phyloP scores from a whole-genome alignment of 208 protist species.

The Crithidia mellificae region DNA sequence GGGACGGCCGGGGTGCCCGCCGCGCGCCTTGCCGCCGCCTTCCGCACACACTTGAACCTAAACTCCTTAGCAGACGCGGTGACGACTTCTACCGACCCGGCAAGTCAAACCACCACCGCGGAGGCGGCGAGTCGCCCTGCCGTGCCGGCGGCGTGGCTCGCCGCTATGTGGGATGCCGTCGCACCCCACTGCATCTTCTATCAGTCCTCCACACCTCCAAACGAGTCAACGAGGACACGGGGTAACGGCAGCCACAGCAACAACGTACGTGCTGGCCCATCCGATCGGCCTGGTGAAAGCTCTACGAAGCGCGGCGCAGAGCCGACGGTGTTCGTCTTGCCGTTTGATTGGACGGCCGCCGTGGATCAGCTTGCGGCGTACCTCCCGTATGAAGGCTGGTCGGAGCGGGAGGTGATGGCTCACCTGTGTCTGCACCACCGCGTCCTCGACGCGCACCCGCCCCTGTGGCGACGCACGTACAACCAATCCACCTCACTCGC shows the following conservation, averaged over 20 bases:
- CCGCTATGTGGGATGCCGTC: constrained; percentile 22
- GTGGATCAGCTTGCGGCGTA: constrained; percentile 32
- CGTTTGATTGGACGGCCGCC: constrained; percentile 53
- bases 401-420: constrained; percentile 45
- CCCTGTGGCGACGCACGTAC: constrained; percentile 17
- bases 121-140: not conserved
- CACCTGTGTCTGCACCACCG: constrained; percentile 27
- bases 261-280: not conserved
- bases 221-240: not conserved
- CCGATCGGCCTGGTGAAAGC: not conserved
- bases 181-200: constrained; percentile 24
- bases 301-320: not conserved
- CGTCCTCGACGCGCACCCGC: constrained; percentile 14
- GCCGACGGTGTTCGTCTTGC: not conserved
- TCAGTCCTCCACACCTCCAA: not conserved
- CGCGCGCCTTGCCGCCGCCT: constrained; percentile 7
- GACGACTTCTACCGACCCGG: not conserved
- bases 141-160: constrained; percentile 3
- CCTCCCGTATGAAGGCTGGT: constrained; percentile 69
- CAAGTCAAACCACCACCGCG: no score
- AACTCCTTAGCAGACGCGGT: not conserved
- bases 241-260: not conserved
- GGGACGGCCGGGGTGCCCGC: constrained; percentile 5
- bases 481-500: constrained; percentile 29
- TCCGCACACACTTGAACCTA: constrained; percentile 13